Conservation (phyloP, 139 green algal species). For the Volvox reticuliferus region DNA sequence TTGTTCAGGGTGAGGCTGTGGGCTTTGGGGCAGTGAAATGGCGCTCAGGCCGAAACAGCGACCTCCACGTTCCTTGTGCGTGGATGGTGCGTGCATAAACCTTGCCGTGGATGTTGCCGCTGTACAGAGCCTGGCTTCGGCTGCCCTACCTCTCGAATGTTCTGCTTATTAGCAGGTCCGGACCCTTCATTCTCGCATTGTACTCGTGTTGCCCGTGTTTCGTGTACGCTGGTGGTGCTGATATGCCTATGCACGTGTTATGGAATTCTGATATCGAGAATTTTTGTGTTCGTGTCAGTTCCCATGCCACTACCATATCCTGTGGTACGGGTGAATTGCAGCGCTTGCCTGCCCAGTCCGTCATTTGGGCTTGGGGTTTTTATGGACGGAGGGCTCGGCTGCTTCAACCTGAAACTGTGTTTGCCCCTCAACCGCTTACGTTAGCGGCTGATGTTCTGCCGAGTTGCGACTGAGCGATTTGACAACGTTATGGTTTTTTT, state of each 20-base stretch:
- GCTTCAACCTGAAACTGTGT: slow-evolving; percentile 15
- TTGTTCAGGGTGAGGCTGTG: slow-evolving; percentile 14
- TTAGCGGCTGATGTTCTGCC: slow-evolving; percentile 5
- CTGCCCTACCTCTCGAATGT: slow-evolving; percentile 35
- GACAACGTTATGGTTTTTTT: too few relatives aligned
- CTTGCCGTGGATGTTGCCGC: slow-evolving; percentile 1
- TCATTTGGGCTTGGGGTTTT: neutral
- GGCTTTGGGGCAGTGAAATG: slow-evolving; percentile 37
- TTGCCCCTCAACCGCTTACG: neutral
- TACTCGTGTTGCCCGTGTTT: slow-evolving; percentile 8
- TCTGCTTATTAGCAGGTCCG: slow-evolving; percentile 8
- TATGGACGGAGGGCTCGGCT: neutral
- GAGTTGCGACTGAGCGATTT: neutral
- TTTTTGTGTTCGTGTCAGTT: slow-evolving; percentile 31
- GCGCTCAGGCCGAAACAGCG: neutral
- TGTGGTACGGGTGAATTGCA: neutral
- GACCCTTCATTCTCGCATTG: slow-evolving; percentile 42
- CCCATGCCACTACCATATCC: slow-evolving; percentile 3
- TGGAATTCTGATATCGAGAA: neutral
- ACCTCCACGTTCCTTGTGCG: slow-evolving; percentile 23
- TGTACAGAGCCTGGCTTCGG: slow-evolving; percentile 37
- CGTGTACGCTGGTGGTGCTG: slow-evolving; percentile 39
- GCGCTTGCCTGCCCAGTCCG: slow-evolving; percentile 9
- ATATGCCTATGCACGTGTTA: slow-evolving; percentile 7
- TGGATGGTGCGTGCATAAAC: neutral